Percentiles rank a stretch among this genome's conserved stretches.
phyloP scores from a whole-genome alignment of 208 protist species.

The Histomonas meleagridis region DNA sequence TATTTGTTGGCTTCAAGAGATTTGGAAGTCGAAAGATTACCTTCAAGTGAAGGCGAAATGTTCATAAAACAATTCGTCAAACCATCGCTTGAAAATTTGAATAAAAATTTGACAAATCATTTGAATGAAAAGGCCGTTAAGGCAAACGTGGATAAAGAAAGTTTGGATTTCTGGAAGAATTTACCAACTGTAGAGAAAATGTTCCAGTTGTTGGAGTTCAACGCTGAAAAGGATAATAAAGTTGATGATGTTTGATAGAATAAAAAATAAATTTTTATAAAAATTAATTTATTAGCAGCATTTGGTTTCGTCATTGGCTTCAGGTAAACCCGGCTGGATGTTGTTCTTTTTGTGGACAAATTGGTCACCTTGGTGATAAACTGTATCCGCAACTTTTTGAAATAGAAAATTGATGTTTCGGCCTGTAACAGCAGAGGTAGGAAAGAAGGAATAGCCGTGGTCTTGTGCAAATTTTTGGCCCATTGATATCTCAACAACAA shows the following conservation, averaged over 20 bases:
- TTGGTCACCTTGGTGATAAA: too few species aligned
- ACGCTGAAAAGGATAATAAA: too few species aligned
- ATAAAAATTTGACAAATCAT: neutral
- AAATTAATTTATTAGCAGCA: too few species aligned
- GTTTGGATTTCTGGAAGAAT: too few species aligned
- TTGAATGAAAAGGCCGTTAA: neutral
- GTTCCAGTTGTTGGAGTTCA: too few species aligned
- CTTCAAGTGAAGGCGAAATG: neutral
- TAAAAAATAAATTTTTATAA: too few species aligned
- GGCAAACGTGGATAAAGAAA: too few species aligned
- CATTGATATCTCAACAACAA: neutral
- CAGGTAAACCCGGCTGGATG: too few species aligned
- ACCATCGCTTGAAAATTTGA: neutral
- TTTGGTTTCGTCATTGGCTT: too few species aligned
- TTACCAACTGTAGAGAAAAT: too few species aligned
- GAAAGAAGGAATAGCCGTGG: neutral
- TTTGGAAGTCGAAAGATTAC: neutral
- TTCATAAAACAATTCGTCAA: neutral
- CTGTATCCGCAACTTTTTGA: conserved; percentile 9
- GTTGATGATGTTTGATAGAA: too few species aligned
- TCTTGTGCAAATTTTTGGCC: neutral
- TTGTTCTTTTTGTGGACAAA: too few species aligned
- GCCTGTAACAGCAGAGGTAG: neutral
- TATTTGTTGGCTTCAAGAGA: neutral
- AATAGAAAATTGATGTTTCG: neutral